Percentiles rank a stretch among this genome's conserved stretches.
These are phyloP conservation scores for Gnomoniopsis sp. DNA, from an alignment of 2,329 filamentous ascomycete genomes.

Conservation along the genomic window DNA sequence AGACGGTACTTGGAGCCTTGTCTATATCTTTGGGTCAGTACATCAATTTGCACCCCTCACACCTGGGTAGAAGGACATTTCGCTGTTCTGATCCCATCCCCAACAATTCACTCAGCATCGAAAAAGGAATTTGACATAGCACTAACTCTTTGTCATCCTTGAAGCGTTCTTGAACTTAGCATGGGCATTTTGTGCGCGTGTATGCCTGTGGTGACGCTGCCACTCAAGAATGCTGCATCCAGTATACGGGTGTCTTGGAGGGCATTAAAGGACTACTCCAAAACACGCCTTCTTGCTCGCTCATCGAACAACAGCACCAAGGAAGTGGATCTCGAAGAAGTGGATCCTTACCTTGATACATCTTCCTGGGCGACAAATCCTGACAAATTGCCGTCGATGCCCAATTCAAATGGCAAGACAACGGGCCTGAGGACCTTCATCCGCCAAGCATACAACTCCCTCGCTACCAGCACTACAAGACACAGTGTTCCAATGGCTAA, in stretches of 20 bases:
- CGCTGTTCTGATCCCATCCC: too few relatives aligned
- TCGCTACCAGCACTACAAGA: background rate
- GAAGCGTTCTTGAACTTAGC: constrained; percentile 1
- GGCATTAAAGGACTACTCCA: background rate
- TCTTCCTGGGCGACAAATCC: background rate
- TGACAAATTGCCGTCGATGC: constrained; percentile 1
- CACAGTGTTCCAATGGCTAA: background rate
- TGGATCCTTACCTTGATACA: too few relatives aligned
- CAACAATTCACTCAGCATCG: too few relatives aligned
- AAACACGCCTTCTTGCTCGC: background rate
- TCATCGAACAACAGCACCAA: background rate
- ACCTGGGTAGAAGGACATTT: too few relatives aligned
- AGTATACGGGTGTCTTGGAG: constrained; percentile 1
- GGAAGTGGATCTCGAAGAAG: background rate
- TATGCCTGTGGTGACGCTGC: constrained; percentile 1
- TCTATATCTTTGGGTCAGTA: constrained; percentile 4
- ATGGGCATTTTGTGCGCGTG: constrained; percentile 5
- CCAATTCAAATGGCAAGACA: background rate
- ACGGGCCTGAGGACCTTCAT: constrained; percentile 3
- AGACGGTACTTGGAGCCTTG: background rate
- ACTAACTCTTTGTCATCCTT: too few relatives aligned
- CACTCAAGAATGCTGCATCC: background rate
- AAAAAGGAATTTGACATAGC: too few relatives aligned
- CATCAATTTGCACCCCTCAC: too few relatives aligned
- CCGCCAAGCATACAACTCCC: background rate